A percentile compares a stretch with the other conserved stretches of the same genome.
Conservation (phyloP, 2,329 filamentous ascomycete species). For the Aspergillus persii region DNA sequence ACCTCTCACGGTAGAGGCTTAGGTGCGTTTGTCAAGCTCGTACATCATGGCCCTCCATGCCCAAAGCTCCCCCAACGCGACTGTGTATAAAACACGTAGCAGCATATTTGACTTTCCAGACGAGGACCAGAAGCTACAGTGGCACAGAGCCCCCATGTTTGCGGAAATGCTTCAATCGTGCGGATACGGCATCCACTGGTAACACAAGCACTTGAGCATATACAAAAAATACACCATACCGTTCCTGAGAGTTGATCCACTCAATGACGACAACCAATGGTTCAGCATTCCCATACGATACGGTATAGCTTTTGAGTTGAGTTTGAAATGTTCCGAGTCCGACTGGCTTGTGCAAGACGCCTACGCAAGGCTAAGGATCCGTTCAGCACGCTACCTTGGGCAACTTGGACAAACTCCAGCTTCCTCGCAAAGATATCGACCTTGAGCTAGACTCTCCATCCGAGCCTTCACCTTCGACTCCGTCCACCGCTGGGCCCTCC, state of each 20-base stretch:
- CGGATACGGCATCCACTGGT: conserved; percentile 15
- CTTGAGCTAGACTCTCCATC: conserved; percentile 5
- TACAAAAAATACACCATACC: conserved; percentile 18
- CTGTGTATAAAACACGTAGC: too few relatives aligned
- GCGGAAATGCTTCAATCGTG: conserved; percentile 12
- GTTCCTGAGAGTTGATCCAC: conserved; percentile 15
- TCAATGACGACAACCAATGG: background rate
- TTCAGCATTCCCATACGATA: conserved; percentile 3
- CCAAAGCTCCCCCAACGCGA: too few relatives aligned
- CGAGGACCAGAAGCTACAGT: conserved; percentile 11
- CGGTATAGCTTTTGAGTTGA: conserved; percentile 3
- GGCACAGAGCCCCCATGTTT: conserved; percentile 21
- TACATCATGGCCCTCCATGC: too few relatives aligned
- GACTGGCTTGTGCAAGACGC: background rate
- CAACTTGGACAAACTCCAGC: background rate
- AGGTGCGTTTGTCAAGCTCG: too few relatives aligned
- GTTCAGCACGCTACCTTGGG: conserved; percentile 4
- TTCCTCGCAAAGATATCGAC: background rate
- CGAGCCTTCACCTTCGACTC: conserved; percentile 12
- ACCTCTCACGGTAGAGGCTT: too few relatives aligned
- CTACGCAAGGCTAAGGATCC: conserved; percentile 2
- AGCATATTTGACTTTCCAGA: background rate
- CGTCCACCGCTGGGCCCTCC: background rate
- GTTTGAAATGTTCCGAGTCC: conserved; percentile 3
- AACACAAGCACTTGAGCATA: conserved; percentile 16